phyloP scores from a whole-genome alignment of 306 rosid genomes.

The Dalbergia oliveri region DNA sequence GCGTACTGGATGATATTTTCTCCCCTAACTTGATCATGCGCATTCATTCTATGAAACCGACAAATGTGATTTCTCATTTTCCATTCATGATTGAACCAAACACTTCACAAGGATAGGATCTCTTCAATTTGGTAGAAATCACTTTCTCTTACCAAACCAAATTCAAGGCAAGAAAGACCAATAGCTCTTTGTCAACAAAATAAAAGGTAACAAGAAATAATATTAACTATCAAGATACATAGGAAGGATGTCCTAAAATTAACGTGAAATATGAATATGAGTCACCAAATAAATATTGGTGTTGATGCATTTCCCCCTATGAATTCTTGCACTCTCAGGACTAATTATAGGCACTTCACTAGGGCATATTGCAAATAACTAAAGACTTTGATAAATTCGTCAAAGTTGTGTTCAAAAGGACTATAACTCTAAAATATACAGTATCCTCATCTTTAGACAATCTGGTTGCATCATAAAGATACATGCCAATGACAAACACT shows the following conservation, averaged over 20 bases:
- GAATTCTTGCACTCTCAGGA: neutral
- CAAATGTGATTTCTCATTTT: constrained; percentile 2
- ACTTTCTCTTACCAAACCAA: constrained; percentile 35
- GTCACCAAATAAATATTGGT: neutral
- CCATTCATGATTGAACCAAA: constrained; percentile 3
- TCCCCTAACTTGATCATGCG: neutral
- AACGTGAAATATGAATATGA: neutral
- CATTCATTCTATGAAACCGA: constrained; percentile 12
- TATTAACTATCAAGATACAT: neutral
- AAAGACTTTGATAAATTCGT: too few species aligned
- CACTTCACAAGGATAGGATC: constrained; percentile 19
- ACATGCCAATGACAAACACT: neutral
- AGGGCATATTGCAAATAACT: neutral
- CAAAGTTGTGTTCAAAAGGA: neutral
- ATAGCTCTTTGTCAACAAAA: neutral
- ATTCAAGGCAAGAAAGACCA: neutral
- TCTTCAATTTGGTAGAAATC: constrained; percentile 38
- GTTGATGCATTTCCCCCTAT: neutral
- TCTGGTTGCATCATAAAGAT: neutral
- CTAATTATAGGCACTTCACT: neutral
- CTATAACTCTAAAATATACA: neutral
- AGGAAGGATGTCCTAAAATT: neutral
- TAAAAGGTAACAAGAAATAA: neutral
- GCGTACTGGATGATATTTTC: neutral
- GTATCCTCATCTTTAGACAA: neutral